Evolutionary conservation across 2,329 filamentous ascomycete genomes (phyloP), one percentile per base, ranked within the genome.

Genomic region (Cladosporium sp.): DNA sequence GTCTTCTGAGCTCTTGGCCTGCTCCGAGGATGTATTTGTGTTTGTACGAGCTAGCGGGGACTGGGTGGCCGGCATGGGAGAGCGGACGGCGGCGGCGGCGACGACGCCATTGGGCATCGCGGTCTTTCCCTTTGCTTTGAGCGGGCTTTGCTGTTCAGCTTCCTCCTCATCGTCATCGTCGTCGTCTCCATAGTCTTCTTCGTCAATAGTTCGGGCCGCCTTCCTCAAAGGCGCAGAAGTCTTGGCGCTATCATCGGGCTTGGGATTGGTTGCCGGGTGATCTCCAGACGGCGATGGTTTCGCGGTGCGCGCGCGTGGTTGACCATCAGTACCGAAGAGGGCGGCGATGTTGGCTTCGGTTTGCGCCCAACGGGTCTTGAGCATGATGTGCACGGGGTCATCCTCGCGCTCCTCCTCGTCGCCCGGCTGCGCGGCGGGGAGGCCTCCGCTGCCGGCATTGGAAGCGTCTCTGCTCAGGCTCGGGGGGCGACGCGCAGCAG

Each of bases 131-230:
- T 76, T 76, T 17, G 73, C 65, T 62, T 76, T 75, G 38, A 78
- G 73, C 55, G 69, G 74, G 47, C 73, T 79, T 57, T 71, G 68
- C 53, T 63, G 67, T 36, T 71, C 70, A 19, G 67, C 64, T 32
- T 71, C 70, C 19, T 73, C 70, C 24, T 78, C 77, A 34, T 64
- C 62, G 12, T 62, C 58, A 32, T 63, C 61, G 8, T 66, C 64
- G 27, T 80, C 80, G 61, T 92, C 88, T 58, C 86, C 88, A 64
- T 92, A 91, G 70, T 92, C 86, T 62, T 90, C 86, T 67, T 92
- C 88, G 61, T 90, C 83, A 77, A 92, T 90, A 66, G 82, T 77
- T 62, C 88, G 80, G 68, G 86, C 86, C 41, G 83, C 78, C 70
- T 88, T 86, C 72, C 93, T 96, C 73, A 83, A 62, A 71, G 73